These are phyloP conservation scores for Suhomyces guaymorum DNA, from an alignment of 1,139 yeast species.

Conservation along the genomic window DNA sequence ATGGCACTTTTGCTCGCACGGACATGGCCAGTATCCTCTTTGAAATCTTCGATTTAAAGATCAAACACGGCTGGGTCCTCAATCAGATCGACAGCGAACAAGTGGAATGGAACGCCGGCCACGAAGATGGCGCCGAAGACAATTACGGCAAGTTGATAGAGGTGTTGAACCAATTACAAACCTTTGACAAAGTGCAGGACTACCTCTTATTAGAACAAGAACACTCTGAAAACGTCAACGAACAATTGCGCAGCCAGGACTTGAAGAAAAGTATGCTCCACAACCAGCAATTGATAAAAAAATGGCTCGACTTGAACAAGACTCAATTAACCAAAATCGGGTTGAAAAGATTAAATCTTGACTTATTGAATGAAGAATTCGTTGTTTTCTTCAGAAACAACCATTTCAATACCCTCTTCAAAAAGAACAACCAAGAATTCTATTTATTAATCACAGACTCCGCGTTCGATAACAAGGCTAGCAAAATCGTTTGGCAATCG, in stretches of 20 bases:
- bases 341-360: conserved; percentile 44
- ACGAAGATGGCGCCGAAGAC: conserved; percentile 17
- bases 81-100: conserved; percentile 25
- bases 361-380: conserved; percentile 41
- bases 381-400: conserved; percentile 80
- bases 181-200: conserved; percentile 51
- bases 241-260: conserved; percentile 8
- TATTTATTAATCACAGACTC: conserved; percentile 71
- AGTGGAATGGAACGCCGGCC: conserved; percentile 16
- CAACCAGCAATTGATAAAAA: conserved; percentile 22
- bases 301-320: conserved; percentile 53
- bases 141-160: conserved; percentile 23
- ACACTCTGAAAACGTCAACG: conserved; percentile 10
- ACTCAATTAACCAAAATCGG: conserved; percentile 77
- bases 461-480: conserved; percentile 50
- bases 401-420: conserved; percentile 75
- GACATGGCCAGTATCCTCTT: conserved; percentile 40
- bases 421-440: conserved; percentile 49
- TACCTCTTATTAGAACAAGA: conserved; percentile 24
- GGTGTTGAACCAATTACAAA: conserved; percentile 30
- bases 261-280: conserved; percentile 13
- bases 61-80: conserved; percentile 56
- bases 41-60: conserved; percentile 38
- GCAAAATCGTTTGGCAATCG: conserved; percentile 73
- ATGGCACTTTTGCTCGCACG: conserved; percentile 57